These are phyloP conservation scores for Copromyces sp. DNA, from an alignment of 495 filamentous ascomycete genomes.

Conservation along the genomic window DNA sequence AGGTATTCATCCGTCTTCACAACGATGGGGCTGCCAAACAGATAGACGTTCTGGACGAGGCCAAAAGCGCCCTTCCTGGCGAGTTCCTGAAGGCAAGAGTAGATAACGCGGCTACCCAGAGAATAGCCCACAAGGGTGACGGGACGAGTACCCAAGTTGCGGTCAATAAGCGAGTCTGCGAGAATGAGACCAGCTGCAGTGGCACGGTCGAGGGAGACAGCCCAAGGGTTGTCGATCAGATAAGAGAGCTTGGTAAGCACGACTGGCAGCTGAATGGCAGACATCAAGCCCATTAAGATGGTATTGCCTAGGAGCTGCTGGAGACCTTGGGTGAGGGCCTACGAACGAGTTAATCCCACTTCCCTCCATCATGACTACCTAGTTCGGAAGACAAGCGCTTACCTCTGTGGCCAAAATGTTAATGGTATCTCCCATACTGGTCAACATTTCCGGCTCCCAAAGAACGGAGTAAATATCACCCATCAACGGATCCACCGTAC, in stretches of 20 bases:
- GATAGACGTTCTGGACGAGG: conserved; percentile 87
- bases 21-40: conserved; percentile 88
- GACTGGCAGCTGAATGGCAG: conserved; percentile 84
- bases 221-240: conserved; percentile 97
- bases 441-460: conserved; percentile 98
- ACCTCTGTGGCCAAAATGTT: conserved; percentile 98
- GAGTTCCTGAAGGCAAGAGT: conserved; percentile 81
- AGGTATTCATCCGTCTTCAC: conserved; percentile 88
- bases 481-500: conserved; percentile 95
- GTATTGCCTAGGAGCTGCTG: conserved; percentile 93
- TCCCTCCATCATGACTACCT: conserved; percentile 1
- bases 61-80: conserved; percentile 80
- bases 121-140: conserved; percentile 97
- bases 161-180: conserved; percentile 85
- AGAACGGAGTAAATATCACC: conserved; percentile 94
- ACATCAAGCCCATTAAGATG: conserved; percentile 80
- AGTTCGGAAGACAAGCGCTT: conserved; percentile 15
- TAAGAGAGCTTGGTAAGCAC: conserved; percentile 92
- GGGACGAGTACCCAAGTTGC: conserved; percentile 83
- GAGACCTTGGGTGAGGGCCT: conserved; percentile 90
- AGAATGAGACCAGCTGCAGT: conserved; percentile 85
- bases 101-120: conserved; percentile 85
- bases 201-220: conserved; percentile 82
- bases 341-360: conserved; percentile 4
- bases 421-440: conserved; percentile 94